A percentile compares a stretch with the other conserved stretches of the same genome.
phyloP scores from a whole-genome alignment of 768 basidiomycete species.

The Lactifluus rugatus region DNA sequence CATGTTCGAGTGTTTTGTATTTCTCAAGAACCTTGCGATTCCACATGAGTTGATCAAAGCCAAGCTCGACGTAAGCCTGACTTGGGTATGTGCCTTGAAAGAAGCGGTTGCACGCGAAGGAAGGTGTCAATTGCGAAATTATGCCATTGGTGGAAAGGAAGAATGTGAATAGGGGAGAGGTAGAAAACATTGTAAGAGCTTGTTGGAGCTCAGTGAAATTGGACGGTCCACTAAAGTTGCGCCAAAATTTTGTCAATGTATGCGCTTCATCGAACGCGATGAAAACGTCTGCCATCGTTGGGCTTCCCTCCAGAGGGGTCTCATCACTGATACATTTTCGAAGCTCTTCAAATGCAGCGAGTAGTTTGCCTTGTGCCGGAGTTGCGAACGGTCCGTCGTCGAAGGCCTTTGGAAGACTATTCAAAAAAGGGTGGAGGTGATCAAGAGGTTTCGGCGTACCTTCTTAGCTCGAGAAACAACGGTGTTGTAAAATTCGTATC shows the following conservation, averaged over 20 bases:
- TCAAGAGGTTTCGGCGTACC: too few species aligned
- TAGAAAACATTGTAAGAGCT: neutral
- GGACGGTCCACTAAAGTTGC: too few species aligned
- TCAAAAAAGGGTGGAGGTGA: too few species aligned
- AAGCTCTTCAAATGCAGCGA: neutral
- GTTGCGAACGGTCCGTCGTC: too few species aligned
- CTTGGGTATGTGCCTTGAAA: too few species aligned
- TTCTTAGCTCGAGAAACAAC: too few species aligned
- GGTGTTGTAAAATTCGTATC: too few species aligned
- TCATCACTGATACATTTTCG: neutral
- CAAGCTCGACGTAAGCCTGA: neutral
- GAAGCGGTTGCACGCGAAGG: neutral
- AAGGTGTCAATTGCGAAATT: neutral
- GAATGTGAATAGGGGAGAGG: neutral
- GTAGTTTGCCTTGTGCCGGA: neutral
- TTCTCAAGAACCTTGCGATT: neutral
- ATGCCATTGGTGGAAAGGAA: neutral
- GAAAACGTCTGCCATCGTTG: neutral
- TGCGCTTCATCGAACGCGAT: neutral
- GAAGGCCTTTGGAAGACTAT: too few species aligned
- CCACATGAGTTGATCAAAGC: neutral
- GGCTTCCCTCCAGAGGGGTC: neutral
- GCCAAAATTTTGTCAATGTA: neutral
- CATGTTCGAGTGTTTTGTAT: neutral
- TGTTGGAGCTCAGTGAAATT: neutral